These are phyloP conservation scores for Mycena belliarum DNA, from an alignment of 768 basidiomycete genomes.

Conservation along the genomic window DNA sequence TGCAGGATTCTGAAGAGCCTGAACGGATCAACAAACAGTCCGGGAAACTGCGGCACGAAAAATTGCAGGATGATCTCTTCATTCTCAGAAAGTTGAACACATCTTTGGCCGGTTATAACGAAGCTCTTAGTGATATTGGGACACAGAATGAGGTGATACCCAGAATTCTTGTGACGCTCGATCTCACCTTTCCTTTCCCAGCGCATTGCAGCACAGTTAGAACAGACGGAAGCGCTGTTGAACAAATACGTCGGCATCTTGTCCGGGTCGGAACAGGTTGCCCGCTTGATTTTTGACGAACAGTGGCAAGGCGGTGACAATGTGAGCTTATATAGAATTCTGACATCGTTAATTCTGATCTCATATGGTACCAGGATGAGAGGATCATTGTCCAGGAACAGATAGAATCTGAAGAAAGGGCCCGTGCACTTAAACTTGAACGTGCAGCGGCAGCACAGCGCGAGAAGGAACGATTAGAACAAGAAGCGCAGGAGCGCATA, in stretches of 20 bases:
- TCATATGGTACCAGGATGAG: slow-evolving; percentile 59
- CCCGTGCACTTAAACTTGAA: slow-evolving; percentile 48
- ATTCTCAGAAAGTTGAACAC: slow-evolving; percentile 73
- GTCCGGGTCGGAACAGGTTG: slow-evolving; percentile 66
- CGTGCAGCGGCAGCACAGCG: slow-evolving; percentile 37
- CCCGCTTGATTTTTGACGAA: slow-evolving; percentile 74
- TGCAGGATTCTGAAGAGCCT: not conserved
- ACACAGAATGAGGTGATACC: slow-evolving; percentile 65
- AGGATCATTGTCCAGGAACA: slow-evolving; percentile 49
- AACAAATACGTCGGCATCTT: slow-evolving; percentile 75
- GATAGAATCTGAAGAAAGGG: slow-evolving; percentile 42
- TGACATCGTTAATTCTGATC: not conserved
- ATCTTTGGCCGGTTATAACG: slow-evolving; percentile 66
- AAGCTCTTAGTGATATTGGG: slow-evolving; percentile 62
- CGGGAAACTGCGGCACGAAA: slow-evolving; percentile 60
- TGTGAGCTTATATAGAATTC: slow-evolving; percentile 41
- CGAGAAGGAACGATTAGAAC: slow-evolving; percentile 51
- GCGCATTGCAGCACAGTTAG: slow-evolving; percentile 68
- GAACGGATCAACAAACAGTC: slow-evolving; percentile 19
- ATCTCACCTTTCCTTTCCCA: slow-evolving; percentile 25
- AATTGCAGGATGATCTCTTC: slow-evolving; percentile 71
- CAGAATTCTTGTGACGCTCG: not conserved
- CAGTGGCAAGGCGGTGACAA: slow-evolving; percentile 74
- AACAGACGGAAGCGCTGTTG: slow-evolving; percentile 70
- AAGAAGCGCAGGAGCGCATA: slow-evolving; percentile 47